Conservation (phyloP, 208 protist species). For the Crithidia mellificae region DNA sequence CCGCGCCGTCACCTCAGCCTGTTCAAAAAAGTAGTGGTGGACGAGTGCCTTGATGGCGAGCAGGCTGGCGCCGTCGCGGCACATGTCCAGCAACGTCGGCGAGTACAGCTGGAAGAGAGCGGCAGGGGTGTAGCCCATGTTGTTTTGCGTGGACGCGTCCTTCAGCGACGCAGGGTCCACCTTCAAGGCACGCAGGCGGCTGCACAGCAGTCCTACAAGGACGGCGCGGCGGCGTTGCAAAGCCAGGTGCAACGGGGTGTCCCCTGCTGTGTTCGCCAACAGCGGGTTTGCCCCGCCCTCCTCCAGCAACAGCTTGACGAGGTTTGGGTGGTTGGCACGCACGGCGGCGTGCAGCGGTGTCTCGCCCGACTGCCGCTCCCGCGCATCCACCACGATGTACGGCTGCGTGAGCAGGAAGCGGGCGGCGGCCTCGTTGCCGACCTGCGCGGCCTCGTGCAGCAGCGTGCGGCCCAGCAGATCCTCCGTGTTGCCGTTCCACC, state of each 20-base stretch:
- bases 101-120: constrained; percentile 63
- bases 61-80: constrained; percentile 52
- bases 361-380: constrained; percentile 46
- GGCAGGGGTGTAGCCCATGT: constrained; percentile 50
- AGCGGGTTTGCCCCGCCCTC: constrained; percentile 39
- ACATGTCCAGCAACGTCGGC: constrained; percentile 63
- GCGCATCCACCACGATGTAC: constrained; percentile 56
- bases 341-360: constrained; percentile 75
- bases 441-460: constrained; percentile 67
- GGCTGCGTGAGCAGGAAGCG: constrained; percentile 57
- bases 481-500: constrained; percentile 74
- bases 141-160: constrained; percentile 40
- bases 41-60: constrained; percentile 48
- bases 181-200: constrained; percentile 40
- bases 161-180: constrained; percentile 19
- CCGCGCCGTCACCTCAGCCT: constrained; percentile 28
- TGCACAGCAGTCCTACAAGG: constrained; percentile 60
- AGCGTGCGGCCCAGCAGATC: constrained; percentile 80
- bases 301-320: constrained; percentile 54
- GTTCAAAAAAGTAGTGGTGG: constrained; percentile 72
- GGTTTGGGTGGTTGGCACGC: constrained; percentile 34
- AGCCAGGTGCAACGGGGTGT: constrained; percentile 75
- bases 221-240: constrained; percentile 46
- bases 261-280: constrained; percentile 29
- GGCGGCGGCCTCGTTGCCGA: constrained; percentile 57